A percentile compares a stretch with the other conserved stretches of the same genome.
These are phyloP conservation scores for Arthromyces matolae DNA, from an alignment of 768 basidiomycete species.

Conservation along the genomic window DNA sequence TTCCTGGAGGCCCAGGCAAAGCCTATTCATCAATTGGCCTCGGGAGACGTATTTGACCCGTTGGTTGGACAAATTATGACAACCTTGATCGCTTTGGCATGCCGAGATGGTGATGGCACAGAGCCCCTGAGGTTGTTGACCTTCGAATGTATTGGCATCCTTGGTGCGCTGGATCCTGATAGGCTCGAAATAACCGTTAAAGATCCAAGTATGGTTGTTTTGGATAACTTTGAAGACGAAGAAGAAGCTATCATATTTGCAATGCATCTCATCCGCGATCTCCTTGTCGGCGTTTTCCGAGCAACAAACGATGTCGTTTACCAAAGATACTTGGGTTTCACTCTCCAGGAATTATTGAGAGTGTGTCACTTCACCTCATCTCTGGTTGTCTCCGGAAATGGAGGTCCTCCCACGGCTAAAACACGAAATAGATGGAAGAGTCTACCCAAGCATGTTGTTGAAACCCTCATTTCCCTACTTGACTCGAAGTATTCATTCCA, in stretches of 20 bases:
- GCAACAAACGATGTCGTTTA: slow-evolving; percentile 93
- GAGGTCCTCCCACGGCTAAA: slow-evolving; percentile 53
- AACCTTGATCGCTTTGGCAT: slow-evolving; percentile 63
- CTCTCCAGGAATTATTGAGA: slow-evolving; percentile 85
- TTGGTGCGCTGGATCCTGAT: slow-evolving; percentile 96
- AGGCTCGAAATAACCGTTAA: slow-evolving; percentile 65
- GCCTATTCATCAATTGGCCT: slow-evolving; percentile 59
- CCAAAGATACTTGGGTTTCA: slow-evolving; percentile 84
- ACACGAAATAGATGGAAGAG: slow-evolving; percentile 74
- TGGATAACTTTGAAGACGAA: slow-evolving; percentile 78
- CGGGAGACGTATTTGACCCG: slow-evolving; percentile 85
- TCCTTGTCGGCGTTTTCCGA: slow-evolving; percentile 86
- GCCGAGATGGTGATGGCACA: slow-evolving; percentile 73
- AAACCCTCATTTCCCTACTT: slow-evolving; percentile 82
- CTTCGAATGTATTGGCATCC: slow-evolving; percentile 85
- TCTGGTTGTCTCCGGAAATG: slow-evolving; percentile 54
- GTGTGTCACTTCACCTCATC: slow-evolving; percentile 84
- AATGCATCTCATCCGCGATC: slow-evolving; percentile 77
- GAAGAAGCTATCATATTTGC: slow-evolving; percentile 76
- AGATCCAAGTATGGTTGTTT: slow-evolving; percentile 66
- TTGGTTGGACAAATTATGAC: slow-evolving; percentile 65
- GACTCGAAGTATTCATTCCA: slow-evolving; percentile 60
- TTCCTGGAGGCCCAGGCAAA: slow-evolving; percentile 52
- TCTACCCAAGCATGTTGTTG: slow-evolving; percentile 79
- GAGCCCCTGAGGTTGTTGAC: slow-evolving; percentile 67